Evolutionary conservation across 2,329 filamentous ascomycete genomes (phyloP).

Genomic region (Dactylellina leptospora): DNA sequence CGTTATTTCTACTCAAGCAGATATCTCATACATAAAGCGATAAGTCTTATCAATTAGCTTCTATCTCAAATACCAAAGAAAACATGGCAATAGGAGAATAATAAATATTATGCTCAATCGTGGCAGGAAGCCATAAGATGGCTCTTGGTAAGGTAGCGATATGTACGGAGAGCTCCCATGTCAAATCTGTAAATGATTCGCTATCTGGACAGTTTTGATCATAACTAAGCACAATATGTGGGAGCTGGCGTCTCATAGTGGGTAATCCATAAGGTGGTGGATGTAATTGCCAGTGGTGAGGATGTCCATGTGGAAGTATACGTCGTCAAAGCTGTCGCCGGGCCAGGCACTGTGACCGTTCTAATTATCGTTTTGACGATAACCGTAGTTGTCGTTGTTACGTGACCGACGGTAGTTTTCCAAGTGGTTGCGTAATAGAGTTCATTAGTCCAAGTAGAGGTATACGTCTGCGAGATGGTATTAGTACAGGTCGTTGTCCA

Average conservation of each 20-base stretch:
- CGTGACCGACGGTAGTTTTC: slow-evolving; percentile 33
- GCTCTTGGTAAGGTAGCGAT: no score
- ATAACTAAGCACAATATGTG: neutral
- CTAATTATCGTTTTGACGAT: slow-evolving; percentile 7
- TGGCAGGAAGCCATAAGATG: no score
- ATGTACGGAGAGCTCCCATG: no score
- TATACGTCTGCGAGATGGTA: neutral
- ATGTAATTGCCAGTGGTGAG: neutral
- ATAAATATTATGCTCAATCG: no score
- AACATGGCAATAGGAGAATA: no score
- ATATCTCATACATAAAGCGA: no score
- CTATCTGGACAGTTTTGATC: no score
- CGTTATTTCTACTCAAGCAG: no score
- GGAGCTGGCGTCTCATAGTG: neutral
- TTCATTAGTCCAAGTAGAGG: slow-evolving; percentile 7
- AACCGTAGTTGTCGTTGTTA: slow-evolving; percentile 27
- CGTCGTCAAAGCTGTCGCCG: slow-evolving; percentile 17
- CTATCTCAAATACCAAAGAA: no score
- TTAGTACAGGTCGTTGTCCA: slow-evolving; percentile 17
- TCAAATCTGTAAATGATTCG: no score
- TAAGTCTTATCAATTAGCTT: no score
- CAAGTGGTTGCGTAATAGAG: slow-evolving; percentile 26
- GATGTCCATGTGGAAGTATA: neutral
- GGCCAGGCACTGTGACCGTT: slow-evolving; percentile 28
- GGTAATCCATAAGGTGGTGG: neutral